These are phyloP conservation scores for Alternaria tenuissima DNA, from an alignment of 2,329 filamentous ascomycete genomes.

Conservation along the genomic window DNA sequence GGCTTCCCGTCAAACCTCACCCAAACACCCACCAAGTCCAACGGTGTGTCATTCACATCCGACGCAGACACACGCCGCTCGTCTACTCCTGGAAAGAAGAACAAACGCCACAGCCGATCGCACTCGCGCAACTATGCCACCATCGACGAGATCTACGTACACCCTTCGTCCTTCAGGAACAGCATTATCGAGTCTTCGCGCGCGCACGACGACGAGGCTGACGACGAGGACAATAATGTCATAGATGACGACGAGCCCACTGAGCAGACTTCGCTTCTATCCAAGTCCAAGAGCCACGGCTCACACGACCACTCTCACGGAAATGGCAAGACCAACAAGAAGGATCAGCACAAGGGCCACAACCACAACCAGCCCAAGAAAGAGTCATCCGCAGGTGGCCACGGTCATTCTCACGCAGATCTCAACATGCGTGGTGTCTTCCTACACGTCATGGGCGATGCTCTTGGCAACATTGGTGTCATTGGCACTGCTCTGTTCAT, in stretches of 20 bases:
- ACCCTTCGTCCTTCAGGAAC: conserved; percentile 89
- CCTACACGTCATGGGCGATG: conserved; percentile 78
- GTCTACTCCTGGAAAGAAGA: conserved; percentile 42
- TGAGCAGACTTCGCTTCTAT: conserved; percentile 48
- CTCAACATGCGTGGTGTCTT: conserved; percentile 91
- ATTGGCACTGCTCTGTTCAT: conserved; percentile 86
- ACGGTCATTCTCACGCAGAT: conserved; percentile 82
- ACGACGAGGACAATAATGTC: conserved; percentile 64
- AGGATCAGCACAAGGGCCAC: conserved; percentile 69
- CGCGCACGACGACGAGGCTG: conserved; percentile 62
- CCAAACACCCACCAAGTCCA: conserved; percentile 23
- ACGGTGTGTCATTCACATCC: conserved; percentile 25
- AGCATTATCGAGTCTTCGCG: conserved; percentile 88
- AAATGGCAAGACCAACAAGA: conserved; percentile 31
- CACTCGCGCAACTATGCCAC: conserved; percentile 62
- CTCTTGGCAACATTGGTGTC: conserved; percentile 85
- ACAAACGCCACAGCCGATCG: conserved; percentile 68
- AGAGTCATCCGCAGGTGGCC: conserved; percentile 64
- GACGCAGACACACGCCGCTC: conserved; percentile 29
- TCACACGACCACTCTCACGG: conserved; percentile 20
- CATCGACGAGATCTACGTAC: conserved; percentile 78
- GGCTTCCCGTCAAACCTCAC: conserved; percentile 53
- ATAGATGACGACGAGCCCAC: conserved; percentile 50
- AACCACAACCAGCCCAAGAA: conserved; percentile 81
- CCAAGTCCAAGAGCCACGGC: conserved; percentile 40